Conservation (phyloP, 2,329 filamentous ascomycete species). For the Colletotrichum tropicicola region DNA sequence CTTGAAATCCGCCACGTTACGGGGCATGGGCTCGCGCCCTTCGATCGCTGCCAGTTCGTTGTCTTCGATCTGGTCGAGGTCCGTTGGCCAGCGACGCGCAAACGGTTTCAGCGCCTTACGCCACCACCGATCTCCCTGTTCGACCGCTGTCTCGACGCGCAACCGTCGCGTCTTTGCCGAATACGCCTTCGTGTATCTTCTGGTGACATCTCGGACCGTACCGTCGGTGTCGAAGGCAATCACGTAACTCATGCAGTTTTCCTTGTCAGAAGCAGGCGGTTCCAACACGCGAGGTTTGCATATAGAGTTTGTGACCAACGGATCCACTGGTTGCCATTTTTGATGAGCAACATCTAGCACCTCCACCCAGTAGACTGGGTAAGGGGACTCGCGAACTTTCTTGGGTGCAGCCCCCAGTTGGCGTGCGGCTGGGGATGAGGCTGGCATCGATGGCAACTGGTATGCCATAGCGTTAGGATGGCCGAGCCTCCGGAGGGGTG, state of each 20-base stretch:
- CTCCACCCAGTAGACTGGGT: slow-evolving; percentile 95
- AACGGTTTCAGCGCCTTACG: slow-evolving; percentile 59
- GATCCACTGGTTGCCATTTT: slow-evolving; percentile 91
- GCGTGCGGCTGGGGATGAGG: slow-evolving; percentile 45
- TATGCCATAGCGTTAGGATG: slow-evolving; percentile 65
- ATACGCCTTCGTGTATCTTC: slow-evolving; percentile 86
- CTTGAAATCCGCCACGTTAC: slow-evolving; percentile 87
- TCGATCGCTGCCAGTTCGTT: slow-evolving; percentile 77
- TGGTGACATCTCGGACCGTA: slow-evolving; percentile 84
- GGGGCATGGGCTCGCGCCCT: slow-evolving; percentile 83
- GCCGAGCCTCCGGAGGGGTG: slow-evolving; percentile 58
- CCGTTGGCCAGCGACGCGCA: slow-evolving; percentile 51
- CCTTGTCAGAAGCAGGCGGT: slow-evolving; percentile 79
- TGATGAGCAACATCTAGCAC: slow-evolving; percentile 86
- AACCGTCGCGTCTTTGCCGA: slow-evolving; percentile 87
- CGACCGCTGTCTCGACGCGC: slow-evolving; percentile 74
- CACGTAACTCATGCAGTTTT: slow-evolving; percentile 84
- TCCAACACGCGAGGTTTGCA: slow-evolving; percentile 82
- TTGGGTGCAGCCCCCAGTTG: slow-evolving; percentile 42
- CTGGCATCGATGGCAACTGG: slow-evolving; percentile 53
- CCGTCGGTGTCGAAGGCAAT: slow-evolving; percentile 86
- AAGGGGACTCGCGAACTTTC: slow-evolving; percentile 73
- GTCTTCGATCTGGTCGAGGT: slow-evolving; percentile 86
- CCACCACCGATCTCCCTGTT: slow-evolving; percentile 63
- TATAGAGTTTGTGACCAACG: slow-evolving; percentile 80